Conservation (phyloP, 805 yeast species). For the Yarrowia yakushimensis region DNA sequence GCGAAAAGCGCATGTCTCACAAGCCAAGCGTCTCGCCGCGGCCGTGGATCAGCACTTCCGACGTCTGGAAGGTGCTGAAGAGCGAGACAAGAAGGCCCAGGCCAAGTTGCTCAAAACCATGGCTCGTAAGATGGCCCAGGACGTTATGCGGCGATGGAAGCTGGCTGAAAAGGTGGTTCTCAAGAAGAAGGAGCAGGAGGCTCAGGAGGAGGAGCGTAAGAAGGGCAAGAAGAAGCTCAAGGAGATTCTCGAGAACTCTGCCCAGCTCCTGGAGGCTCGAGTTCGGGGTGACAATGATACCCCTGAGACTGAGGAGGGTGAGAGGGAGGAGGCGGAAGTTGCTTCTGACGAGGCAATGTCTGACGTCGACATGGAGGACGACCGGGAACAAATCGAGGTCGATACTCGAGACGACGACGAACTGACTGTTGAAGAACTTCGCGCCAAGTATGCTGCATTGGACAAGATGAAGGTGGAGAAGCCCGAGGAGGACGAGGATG, state of each 20-base stretch:
- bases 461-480: slow-evolving; percentile 34
- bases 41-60: slow-evolving; percentile 86
- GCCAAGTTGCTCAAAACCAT: slow-evolving; percentile 65
- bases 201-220: slow-evolving; percentile 69
- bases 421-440: slow-evolving; percentile 54
- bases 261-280: slow-evolving; percentile 84
- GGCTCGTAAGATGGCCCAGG: slow-evolving; percentile 77
- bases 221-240: slow-evolving; percentile 84
- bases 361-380: slow-evolving; percentile 42
- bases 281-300: slow-evolving; percentile 30
- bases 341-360: slow-evolving; percentile 45
- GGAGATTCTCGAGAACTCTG: slow-evolving; percentile 85
- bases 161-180: slow-evolving; percentile 75
- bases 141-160: slow-evolving; percentile 86
- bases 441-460: slow-evolving; percentile 52
- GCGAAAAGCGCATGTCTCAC: slow-evolving; percentile 59
- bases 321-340: slow-evolving; percentile 34
- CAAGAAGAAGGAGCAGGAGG: slow-evolving; percentile 61
- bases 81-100: slow-evolving; percentile 68
- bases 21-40: slow-evolving; percentile 66
- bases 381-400: slow-evolving; percentile 31
- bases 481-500: slow-evolving; percentile 31
- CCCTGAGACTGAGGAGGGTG: slow-evolving; percentile 39
- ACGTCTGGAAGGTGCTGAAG: slow-evolving; percentile 83
- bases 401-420: slow-evolving; percentile 45